Conservation (phyloP, 768 basidiomycete species). For the Kondoa subrosea region DNA sequence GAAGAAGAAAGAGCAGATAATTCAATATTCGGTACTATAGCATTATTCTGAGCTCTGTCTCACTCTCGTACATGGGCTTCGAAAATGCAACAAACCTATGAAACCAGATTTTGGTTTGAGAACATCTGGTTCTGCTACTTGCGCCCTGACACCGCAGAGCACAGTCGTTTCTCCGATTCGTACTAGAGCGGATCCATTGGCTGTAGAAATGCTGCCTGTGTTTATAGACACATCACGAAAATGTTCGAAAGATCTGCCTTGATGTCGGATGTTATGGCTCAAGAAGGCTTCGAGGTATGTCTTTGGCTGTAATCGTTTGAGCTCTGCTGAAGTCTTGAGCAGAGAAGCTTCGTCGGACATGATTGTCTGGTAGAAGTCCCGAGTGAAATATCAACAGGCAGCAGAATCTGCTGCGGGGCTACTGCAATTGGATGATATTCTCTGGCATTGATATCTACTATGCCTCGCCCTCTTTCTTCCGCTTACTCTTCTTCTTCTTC, state of each 20-base stretch:
- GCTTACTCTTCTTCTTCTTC: constrained; percentile 7
- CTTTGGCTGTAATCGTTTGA: constrained; percentile 75
- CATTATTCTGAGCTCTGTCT: background rate
- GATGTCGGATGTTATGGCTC: constrained; percentile 57
- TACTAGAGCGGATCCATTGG: constrained; percentile 80
- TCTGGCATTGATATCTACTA: background rate
- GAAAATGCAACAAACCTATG: constrained; percentile 43
- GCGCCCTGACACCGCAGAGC: constrained; percentile 89
- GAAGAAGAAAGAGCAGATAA: constrained; percentile 84
- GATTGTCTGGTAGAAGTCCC: background rate
- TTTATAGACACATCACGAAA: constrained; percentile 67
- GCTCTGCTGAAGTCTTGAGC: constrained; percentile 35
- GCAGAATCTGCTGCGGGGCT: no score
- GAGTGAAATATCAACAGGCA: background rate
- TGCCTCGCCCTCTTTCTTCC: background rate
- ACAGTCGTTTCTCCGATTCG: constrained; percentile 82
- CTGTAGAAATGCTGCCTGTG: constrained; percentile 72
- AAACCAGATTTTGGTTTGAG: constrained; percentile 60
- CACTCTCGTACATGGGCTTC: background rate
- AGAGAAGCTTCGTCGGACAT: background rate
- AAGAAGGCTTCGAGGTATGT: constrained; percentile 77
- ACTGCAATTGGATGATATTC: background rate
- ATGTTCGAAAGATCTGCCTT: constrained; percentile 51
- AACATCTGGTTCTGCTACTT: constrained; percentile 77
- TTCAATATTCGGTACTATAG: constrained; percentile 82